These are phyloP conservation scores for Cercophora newfieldiana DNA, from an alignment of 495 filamentous ascomycete species.

Conservation along the genomic window DNA sequence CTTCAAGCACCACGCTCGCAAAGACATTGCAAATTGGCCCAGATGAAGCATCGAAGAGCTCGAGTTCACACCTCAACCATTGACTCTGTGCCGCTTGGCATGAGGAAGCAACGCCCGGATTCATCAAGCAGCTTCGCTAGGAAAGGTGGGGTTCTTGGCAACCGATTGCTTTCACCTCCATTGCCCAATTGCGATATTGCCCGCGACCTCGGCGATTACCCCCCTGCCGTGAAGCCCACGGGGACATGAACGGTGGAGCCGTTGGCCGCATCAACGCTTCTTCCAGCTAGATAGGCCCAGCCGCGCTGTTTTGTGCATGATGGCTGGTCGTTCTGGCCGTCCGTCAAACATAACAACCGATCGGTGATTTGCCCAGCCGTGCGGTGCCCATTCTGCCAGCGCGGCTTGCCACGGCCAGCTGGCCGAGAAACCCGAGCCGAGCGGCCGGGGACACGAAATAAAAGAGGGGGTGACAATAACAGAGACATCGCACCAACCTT, in stretches of 20 bases:
- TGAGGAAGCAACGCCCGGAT: background rate
- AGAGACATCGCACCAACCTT: constrained; percentile 62
- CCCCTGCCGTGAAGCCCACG: background rate
- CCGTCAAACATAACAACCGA: background rate
- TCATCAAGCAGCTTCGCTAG: background rate
- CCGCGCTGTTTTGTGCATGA: background rate
- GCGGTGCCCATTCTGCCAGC: background rate
- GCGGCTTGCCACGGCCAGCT: background rate
- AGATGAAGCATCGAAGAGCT: background rate
- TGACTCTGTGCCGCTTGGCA: background rate
- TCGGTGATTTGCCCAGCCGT: background rate
- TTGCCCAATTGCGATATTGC: background rate
- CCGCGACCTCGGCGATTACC: background rate
- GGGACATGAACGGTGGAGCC: constrained; percentile 1
- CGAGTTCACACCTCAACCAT: background rate
- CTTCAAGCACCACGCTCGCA: background rate
- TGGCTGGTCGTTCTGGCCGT: background rate
- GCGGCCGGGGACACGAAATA: background rate
- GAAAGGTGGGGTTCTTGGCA: constrained; percentile 1
- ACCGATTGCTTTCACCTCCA: background rate
- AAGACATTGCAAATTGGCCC: background rate
- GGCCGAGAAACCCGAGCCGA: background rate
- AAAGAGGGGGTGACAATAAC: constrained; percentile 1
- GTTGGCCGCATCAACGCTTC: background rate
- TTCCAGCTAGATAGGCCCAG: background rate